A percentile compares a stretch with the other conserved stretches of the same genome.
phyloP scores from a whole-genome alignment of 2,329 filamentous ascomycete genomes.

The Colletotrichum sojae region DNA sequence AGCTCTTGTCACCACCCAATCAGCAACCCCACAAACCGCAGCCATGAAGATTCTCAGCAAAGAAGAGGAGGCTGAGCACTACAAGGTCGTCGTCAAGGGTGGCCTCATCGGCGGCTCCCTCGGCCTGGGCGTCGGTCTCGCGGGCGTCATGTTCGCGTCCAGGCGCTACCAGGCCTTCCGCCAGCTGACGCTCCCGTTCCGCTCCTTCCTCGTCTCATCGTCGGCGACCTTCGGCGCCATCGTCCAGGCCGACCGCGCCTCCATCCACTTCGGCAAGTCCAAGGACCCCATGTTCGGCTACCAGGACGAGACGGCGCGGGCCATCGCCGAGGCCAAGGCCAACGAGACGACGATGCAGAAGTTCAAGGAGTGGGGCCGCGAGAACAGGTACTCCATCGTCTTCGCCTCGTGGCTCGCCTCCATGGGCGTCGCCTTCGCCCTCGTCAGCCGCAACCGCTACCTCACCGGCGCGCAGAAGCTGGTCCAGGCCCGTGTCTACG shows the following conservation, averaged over 20 bases:
- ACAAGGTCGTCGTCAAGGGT: conserved; percentile 83
- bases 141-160: conserved; percentile 77
- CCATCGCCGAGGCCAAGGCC: conserved; percentile 67
- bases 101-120: conserved; percentile 80
- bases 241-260: conserved; percentile 83
- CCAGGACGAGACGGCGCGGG: conserved; percentile 73
- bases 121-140: conserved; percentile 77
- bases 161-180: conserved; percentile 84
- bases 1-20: not conserved
- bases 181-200: conserved; percentile 88
- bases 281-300: conserved; percentile 79
- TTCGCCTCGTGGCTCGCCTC: conserved; percentile 84
- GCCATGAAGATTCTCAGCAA: conserved; percentile 96
- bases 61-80: conserved; percentile 92
- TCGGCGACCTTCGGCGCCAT: conserved; percentile 89
- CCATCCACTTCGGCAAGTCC: conserved; percentile 74
- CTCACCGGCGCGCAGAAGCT: conserved; percentile 86
- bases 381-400: conserved; percentile 90
- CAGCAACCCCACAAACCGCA: conserved; percentile 43
- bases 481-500: conserved; percentile 94
- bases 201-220: conserved; percentile 89
- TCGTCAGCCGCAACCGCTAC: conserved; percentile 84
- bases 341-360: conserved; percentile 71
- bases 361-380: conserved; percentile 79
- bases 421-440: conserved; percentile 80